phyloP scores from a whole-genome alignment of 2,329 filamentous ascomycete genomes.

The Fusarium continuum region DNA sequence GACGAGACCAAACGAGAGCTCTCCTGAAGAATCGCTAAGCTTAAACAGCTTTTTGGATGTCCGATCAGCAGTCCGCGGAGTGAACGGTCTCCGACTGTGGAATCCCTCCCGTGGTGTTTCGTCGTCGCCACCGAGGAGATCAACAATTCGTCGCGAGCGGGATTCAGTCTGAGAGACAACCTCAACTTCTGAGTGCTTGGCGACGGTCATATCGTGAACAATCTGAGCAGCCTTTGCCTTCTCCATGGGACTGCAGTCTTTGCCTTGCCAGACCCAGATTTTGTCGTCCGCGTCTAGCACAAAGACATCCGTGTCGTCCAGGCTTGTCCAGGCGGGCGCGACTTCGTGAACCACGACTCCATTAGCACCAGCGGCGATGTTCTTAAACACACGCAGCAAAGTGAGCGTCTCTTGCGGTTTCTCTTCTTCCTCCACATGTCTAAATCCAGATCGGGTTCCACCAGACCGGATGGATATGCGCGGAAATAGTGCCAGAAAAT shows the following conservation, averaged over 20 bases:
- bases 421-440: constrained; percentile 64
- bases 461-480: constrained; percentile 67
- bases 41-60: constrained; percentile 61
- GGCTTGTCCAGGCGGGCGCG: constrained; percentile 66
- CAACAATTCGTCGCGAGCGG: constrained; percentile 63
- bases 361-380: constrained; percentile 57
- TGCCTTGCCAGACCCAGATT: constrained; percentile 77
- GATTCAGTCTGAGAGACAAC: constrained; percentile 70
- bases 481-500: constrained; percentile 69
- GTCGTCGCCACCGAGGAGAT: constrained; percentile 61
- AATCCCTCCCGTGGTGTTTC: constrained; percentile 53
- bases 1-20: constrained; percentile 65
- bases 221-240: constrained; percentile 74
- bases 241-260: constrained; percentile 72
- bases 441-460: constrained; percentile 70
- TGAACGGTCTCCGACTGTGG: constrained; percentile 53
- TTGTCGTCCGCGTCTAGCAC: constrained; percentile 69
- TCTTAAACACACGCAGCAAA: constrained; percentile 71
- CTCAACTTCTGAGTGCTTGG: constrained; percentile 72
- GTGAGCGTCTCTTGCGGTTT: constrained; percentile 55
- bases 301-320: constrained; percentile 74
- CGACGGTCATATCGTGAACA: constrained; percentile 70
- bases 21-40: constrained; percentile 69
- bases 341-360: constrained; percentile 71
- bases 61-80: constrained; percentile 29